Conservation (phyloP, 306 rosid genomes). For the Notholithocarpus densiflorus region DNA sequence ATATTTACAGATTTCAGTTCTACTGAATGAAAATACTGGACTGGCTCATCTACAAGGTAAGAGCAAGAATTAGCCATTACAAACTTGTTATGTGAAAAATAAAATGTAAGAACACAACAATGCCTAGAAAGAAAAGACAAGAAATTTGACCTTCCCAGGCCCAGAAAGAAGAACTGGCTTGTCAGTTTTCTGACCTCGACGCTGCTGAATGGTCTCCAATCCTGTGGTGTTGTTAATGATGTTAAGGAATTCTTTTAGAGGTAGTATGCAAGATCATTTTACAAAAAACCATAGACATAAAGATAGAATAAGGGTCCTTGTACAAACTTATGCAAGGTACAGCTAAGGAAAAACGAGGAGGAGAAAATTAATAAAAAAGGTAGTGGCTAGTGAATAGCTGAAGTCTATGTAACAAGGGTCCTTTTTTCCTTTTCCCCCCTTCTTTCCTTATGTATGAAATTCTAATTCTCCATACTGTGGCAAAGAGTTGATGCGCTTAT, state of each 20-base stretch:
- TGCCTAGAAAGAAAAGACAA: conserved; percentile 8
- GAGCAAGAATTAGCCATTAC: background rate
- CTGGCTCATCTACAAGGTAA: background rate
- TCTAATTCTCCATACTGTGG: background rate
- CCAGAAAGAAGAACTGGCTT: conserved; percentile 85
- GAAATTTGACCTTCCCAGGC: conserved; percentile 75
- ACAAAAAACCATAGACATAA: background rate
- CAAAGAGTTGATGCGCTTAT: background rate
- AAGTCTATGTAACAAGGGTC: background rate
- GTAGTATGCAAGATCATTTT: background rate
- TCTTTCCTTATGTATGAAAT: background rate
- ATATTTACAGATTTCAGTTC: background rate
- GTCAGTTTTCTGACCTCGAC: conserved; percentile 73
- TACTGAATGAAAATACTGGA: background rate
- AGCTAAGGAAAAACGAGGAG: background rate
- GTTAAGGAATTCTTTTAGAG: conserved; percentile 2
- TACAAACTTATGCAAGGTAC: conserved; percentile 3
- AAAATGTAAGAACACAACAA: background rate
- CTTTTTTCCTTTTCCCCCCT: no score
- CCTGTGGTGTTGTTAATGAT: conserved; percentile 36
- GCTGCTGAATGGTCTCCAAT: conserved; percentile 77
- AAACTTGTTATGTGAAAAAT: background rate
- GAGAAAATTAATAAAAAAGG: background rate
- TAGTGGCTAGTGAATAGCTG: background rate
- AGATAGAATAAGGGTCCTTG: background rate